phyloP scores from a whole-genome alignment of 495 filamentous ascomycete genomes.

The Massariosphaeria phaeospora region DNA sequence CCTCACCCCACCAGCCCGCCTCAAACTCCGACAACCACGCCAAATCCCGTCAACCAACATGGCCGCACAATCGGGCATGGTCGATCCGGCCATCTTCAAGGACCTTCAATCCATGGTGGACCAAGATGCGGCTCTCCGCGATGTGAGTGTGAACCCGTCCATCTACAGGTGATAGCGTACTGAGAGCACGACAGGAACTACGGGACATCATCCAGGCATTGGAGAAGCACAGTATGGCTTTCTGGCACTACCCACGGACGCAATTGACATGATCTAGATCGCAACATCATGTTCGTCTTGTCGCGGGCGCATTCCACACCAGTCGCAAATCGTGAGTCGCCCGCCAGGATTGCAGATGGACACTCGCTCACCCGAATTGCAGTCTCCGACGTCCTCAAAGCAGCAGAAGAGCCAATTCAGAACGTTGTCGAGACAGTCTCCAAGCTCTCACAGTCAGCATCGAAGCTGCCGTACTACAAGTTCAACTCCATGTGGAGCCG shows the following conservation, averaged over 20 bases:
- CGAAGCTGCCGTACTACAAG: conserved; percentile 91
- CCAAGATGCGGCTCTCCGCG: conserved; percentile 72
- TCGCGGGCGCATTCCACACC: conserved; percentile 88
- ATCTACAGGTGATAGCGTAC: conserved; percentile 14
- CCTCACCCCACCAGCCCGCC: no score
- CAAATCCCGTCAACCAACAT: conserved; percentile 10
- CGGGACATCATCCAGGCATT: conserved; percentile 73
- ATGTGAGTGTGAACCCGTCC: conserved; percentile 49
- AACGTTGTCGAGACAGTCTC: conserved; percentile 52
- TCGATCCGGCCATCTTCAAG: conserved; percentile 81
- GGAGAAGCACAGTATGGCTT: conserved; percentile 60
- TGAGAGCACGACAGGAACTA: conserved; percentile 52
- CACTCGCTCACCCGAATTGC: conserved; percentile 1
- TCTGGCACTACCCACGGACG: background rate
- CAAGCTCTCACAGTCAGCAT: conserved; percentile 64
- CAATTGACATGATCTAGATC: conserved; percentile 41
- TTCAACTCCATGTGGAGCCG: conserved; percentile 81
- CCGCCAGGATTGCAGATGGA: background rate
- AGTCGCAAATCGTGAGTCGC: conserved; percentile 61
- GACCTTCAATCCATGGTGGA: conserved; percentile 85
- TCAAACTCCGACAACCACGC: no score
- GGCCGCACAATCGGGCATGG: conserved; percentile 43
- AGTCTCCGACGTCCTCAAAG: conserved; percentile 48
- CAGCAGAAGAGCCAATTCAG: conserved; percentile 53
- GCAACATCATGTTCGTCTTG: conserved; percentile 70